phyloP scores from a whole-genome alignment of 805 yeast species.

The Ogataea trehalophila region DNA sequence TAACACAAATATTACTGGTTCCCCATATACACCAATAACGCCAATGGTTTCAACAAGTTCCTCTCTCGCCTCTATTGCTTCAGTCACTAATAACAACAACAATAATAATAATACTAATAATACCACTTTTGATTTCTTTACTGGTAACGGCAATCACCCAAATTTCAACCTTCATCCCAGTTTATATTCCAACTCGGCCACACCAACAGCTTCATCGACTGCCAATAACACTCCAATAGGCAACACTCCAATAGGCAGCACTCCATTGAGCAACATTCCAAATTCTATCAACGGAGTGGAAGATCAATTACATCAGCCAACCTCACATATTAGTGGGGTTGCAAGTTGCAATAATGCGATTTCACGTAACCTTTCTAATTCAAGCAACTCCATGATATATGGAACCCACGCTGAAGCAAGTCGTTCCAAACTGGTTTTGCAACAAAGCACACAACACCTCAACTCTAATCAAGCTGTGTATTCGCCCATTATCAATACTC shows the following conservation, averaged over 20 bases:
- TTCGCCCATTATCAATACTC: conserved; percentile 19
- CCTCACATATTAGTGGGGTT: too few species aligned
- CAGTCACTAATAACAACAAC: not conserved
- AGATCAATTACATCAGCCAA: too few species aligned
- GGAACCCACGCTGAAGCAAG: not conserved
- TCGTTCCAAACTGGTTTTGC: not conserved
- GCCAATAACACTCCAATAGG: not conserved
- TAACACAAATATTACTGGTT: not conserved
- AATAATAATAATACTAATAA: not conserved
- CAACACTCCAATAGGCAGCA: too few species aligned
- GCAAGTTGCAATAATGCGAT: not conserved
- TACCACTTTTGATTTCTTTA: not conserved
- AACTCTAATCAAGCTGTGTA: not conserved
- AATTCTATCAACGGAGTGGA: too few species aligned
- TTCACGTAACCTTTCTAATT: conserved; percentile 17
- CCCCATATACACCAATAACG: conserved; percentile 19
- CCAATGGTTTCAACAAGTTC: conserved; percentile 23
- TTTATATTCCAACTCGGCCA: not conserved
- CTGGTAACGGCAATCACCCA: not conserved
- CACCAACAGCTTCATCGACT: conserved; percentile 1
- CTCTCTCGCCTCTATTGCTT: conserved; percentile 14
- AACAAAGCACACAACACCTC: conserved; percentile 3
- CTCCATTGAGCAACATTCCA: not conserved
- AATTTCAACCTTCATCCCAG: not conserved
- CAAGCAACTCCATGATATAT: conserved; percentile 13